Base-by-base conservation (phyloP, 768 basidiomycete genomes). In the Asterophora lycoperdoides region DNA sequence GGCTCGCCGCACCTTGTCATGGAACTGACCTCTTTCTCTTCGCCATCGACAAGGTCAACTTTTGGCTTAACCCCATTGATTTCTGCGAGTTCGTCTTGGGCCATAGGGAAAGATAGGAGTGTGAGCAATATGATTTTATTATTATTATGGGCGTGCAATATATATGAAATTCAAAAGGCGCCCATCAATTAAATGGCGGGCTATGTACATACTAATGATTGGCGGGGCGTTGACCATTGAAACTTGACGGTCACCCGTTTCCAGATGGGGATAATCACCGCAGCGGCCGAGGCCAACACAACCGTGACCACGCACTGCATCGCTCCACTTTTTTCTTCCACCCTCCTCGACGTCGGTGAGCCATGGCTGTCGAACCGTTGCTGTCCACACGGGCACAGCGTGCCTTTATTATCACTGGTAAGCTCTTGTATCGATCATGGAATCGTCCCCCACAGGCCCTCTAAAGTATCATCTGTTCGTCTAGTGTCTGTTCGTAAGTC, bases 291-390 rank as follows among this genome's bases (percentile, higher is more conserved):
- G 30, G 4, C 2, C 46, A 47, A 48, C 33, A 38, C 34, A 41
- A 7, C 11, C 29, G 30, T 30, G 26, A 6, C 39, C 49, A 19
- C 13, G 30, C 46, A 38, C 26, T 10, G 23, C 35, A 6, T 32
- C 30, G 18, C 11, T 2, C 26, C 8, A 19, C 5, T 54, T 46
- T 42, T 39, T 44, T 38, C 46, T 41, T 41, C 34, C 43, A 48
- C 52, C 43, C 23, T 51, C 44, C 36, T 26, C 28, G 34, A 34
- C 41, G 47, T 36, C 26, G 42, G 46, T 44, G 34, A 44, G 65
- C 52, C 55, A 91, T 89, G 88, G 78, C 81, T 44, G 72, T 82
- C 39, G 84, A 87, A 70, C 78, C 79, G 18, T 74, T 92, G 43
- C 67, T 92, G 45, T 80, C 80, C 15, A 89, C 89, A 11, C 73